Percentiles rank a stretch among this genome's conserved stretches.
phyloP scores from a whole-genome alignment of 768 basidiomycete species.

The Cystoderma amianthinum region DNA sequence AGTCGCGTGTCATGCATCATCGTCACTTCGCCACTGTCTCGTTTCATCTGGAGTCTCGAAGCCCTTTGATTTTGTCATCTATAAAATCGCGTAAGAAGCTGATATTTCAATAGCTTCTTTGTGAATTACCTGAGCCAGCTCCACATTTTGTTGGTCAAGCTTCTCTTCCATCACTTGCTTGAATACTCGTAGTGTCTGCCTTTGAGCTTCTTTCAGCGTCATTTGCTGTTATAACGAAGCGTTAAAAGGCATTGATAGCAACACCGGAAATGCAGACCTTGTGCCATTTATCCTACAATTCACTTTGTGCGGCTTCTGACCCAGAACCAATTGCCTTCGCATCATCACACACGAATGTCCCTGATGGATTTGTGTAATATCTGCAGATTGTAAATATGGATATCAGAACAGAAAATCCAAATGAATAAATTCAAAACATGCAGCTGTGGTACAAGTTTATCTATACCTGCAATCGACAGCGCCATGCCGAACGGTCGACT shows the following conservation, averaged over 20 bases:
- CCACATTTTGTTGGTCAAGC: slow-evolving; percentile 97
- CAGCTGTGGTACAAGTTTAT: slow-evolving; percentile 95
- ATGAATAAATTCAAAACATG: slow-evolving; percentile 39
- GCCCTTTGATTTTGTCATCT: slow-evolving; percentile 82
- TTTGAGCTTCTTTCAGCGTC: slow-evolving; percentile 83
- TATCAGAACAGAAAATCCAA: slow-evolving; percentile 1
- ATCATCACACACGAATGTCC: slow-evolving; percentile 93
- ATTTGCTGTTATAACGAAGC: slow-evolving; percentile 60
- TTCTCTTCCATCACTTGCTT: slow-evolving; percentile 99
- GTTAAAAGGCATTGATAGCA: slow-evolving; percentile 1
- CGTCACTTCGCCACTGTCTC: too few relatives aligned
- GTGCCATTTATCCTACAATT: slow-evolving; percentile 96
- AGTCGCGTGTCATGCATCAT: too few relatives aligned
- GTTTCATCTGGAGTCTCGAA: slow-evolving; percentile 86
- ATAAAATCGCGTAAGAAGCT: not conserved
- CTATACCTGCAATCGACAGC: slow-evolving; percentile 92
- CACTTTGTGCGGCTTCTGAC: slow-evolving; percentile 94
- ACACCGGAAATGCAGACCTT: slow-evolving; percentile 44
- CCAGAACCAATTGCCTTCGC: slow-evolving; percentile 99
- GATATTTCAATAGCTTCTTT: not conserved
- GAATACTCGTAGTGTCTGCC: slow-evolving; percentile 78
- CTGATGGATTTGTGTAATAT: slow-evolving; percentile 97
- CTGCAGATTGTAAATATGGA: slow-evolving; percentile 31
- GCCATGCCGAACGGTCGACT: slow-evolving; percentile 99
- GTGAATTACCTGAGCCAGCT: slow-evolving; percentile 78